Evolutionary conservation across 75 land plant genomes (phyloP), one percentile per base, ranked within the genome.

Genomic region (Pinus tabuliformis): DNA sequence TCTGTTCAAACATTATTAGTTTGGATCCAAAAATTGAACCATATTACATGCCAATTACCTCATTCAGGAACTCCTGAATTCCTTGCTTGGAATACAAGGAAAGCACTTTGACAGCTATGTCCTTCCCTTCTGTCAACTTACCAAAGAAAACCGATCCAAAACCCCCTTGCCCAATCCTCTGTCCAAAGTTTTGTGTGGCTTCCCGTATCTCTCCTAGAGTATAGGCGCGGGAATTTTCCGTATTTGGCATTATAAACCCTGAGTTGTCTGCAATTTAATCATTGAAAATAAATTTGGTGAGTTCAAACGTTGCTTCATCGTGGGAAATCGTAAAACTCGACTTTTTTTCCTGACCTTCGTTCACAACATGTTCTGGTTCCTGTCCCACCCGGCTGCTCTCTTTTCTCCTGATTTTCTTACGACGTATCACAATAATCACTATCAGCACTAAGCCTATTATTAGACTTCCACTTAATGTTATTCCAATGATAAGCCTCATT

Each of bases 81-180:
- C 45, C 45, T 65, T 65, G 70, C 6, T 65, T 65, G 6, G 20
- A 37, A 0, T 2, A 65, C 39, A 12, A 13, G 70, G 70, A 64
- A 7, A 64, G 70, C 5, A 64, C 11, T 39, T 64, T 64, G 15
- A 64, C 70, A 36, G 70, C 70, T 15, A 64, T 39, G 36, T 64
- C 70, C 5, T 5, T 64, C 16, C 42, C 17, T 5, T 64, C 39
- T 3, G 3, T n/a, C 37, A 64, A 64, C 8, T 4, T 64, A 37
- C 70, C 70, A 64, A 64, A 36, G n/a, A 30, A 64, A 11, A 64
- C 70, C 30, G 39, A 30, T 64, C 70, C 70, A 36, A 64, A 64
- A 14, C 70, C 70, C 5, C 70, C 70, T 17, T 64, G 42, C 17
- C 70, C 70, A 17, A 64, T 64, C 70, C 36, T 64, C 17, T 64